Conservation (phyloP, 352 stramenopile genomes). For the Pythium coloratum region DNA sequence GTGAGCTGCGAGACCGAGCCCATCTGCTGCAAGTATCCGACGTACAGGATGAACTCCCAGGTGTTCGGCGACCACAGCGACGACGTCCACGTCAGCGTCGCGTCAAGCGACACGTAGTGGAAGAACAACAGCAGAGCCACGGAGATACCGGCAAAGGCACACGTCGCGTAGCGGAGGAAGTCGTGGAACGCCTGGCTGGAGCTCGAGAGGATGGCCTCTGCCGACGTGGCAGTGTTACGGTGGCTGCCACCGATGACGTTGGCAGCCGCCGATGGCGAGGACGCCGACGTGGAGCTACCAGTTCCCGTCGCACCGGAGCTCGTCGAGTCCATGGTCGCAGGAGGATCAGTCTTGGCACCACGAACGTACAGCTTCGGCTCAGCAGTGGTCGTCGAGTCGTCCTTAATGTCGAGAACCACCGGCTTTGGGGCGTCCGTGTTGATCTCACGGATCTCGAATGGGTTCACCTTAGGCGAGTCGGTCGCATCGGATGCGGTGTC, state of each 20-base stretch:
- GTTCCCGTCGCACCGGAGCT: background rate
- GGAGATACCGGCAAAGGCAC: conserved; percentile 59
- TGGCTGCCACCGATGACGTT: conserved; percentile 55
- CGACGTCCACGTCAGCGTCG: conserved; percentile 44
- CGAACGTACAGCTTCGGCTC: conserved; percentile 51
- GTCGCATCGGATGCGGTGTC: conserved; percentile 2
- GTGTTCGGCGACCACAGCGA: conserved; percentile 66
- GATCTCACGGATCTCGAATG: conserved; percentile 54
- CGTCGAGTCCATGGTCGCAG: background rate
- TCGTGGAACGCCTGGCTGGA: conserved; percentile 57
- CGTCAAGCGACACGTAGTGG: conserved; percentile 61
- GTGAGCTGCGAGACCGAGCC: conserved; percentile 57
- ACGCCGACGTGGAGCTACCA: background rate
- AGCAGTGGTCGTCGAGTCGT: conserved; percentile 28
- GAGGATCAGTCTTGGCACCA: conserved; percentile 24
- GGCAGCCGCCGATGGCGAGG: background rate
- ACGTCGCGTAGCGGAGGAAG: conserved; percentile 51
- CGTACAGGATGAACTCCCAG: conserved; percentile 73
- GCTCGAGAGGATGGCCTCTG: conserved; percentile 40
- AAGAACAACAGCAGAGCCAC: conserved; percentile 66
- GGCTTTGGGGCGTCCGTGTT: conserved; percentile 33
- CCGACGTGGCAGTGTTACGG: conserved; percentile 37
- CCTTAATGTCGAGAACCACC: conserved; percentile 53
- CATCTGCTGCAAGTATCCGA: conserved; percentile 75
- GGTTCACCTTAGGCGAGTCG: conserved; percentile 26